Conservation (phyloP, 306 rosid genomes). For the Vigna hirtella region DNA sequence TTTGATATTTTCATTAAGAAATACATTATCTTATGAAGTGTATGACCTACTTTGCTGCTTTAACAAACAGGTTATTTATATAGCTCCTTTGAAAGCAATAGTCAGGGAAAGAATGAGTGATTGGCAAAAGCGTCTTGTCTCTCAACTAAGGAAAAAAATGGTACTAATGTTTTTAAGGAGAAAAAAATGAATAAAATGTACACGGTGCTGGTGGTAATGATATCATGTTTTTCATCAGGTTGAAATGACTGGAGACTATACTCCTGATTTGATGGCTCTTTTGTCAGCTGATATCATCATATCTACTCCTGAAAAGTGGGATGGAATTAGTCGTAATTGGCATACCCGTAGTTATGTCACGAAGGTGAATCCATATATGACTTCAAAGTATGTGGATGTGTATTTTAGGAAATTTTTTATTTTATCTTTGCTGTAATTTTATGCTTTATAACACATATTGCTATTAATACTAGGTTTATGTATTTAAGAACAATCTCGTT, state of each 20-base stretch:
- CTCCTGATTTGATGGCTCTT: constrained; percentile 94
- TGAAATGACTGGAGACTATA: constrained; percentile 98
- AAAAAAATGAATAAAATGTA: constrained; percentile 10
- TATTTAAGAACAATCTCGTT: too few relatives aligned
- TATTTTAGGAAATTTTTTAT: neutral
- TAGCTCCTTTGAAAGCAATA: constrained; percentile 98
- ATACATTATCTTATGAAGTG: constrained; percentile 37
- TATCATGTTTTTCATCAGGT: constrained; percentile 61
- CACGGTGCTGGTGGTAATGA: constrained; percentile 39
- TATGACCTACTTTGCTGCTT: constrained; percentile 6
- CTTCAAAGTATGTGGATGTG: constrained; percentile 5
- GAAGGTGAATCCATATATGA: constrained; percentile 61
- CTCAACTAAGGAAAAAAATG: constrained; percentile 87
- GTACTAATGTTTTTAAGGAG: constrained; percentile 46
- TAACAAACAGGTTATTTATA: constrained; percentile 82
- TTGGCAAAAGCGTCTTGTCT: constrained; percentile 85
- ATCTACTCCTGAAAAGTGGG: constrained; percentile 99
- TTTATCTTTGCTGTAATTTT: too few relatives aligned
- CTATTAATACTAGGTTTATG: too few relatives aligned
- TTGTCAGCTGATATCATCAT: constrained; percentile 92
- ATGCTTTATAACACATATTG: too few relatives aligned
- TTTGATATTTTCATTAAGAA: constrained; percentile 18
- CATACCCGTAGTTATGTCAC: constrained; percentile 92
- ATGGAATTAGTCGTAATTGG: constrained; percentile 99
- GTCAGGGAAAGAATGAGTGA: constrained; percentile 97